phyloP scores from a whole-genome alignment of 2,329 filamentous ascomycete species.

The Xylaria multiplex region DNA sequence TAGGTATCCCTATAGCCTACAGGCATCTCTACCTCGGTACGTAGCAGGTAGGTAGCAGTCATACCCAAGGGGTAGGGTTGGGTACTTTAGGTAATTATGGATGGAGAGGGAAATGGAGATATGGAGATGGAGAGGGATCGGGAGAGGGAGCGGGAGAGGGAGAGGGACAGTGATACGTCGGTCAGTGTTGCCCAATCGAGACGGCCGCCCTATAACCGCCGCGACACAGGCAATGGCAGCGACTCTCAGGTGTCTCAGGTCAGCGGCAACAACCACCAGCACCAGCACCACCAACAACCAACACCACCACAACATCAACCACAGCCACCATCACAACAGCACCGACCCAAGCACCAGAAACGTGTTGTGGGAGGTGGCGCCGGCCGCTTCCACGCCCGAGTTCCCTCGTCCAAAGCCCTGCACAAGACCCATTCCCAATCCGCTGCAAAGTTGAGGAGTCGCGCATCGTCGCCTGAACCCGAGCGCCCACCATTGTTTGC shows the following conservation, averaged over 20 bases:
- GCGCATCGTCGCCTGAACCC: conserved; percentile 56
- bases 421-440: conserved; percentile 54
- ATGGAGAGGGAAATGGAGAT: conserved; percentile 32
- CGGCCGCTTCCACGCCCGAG: conserved; percentile 62
- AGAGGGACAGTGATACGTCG: conserved; percentile 60
- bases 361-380: conserved; percentile 57
- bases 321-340: conserved; percentile 12
- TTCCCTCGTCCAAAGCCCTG: conserved; percentile 62
- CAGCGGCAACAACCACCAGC: conserved; percentile 2
- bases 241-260: conserved; percentile 52
- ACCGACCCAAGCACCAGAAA: conserved; percentile 52
- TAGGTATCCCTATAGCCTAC: no score
- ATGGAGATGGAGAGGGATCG: conserved; percentile 36
- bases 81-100: conserved; percentile 20
- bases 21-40: neutral
- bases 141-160: conserved; percentile 43
- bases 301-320: conserved; percentile 47
- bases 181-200: conserved; percentile 66
- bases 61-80: neutral
- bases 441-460: conserved; percentile 55
- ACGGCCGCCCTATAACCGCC: conserved; percentile 54
- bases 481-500: conserved; percentile 51
- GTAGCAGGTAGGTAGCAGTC: neutral
- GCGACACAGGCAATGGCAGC: conserved; percentile 45
- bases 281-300: conserved; percentile 22